A percentile compares a stretch with the other conserved stretches of the same genome.
These are phyloP conservation scores for Thielaviopsis cerberus DNA, from an alignment of 2,329 filamentous ascomycete genomes.

Conservation along the genomic window DNA sequence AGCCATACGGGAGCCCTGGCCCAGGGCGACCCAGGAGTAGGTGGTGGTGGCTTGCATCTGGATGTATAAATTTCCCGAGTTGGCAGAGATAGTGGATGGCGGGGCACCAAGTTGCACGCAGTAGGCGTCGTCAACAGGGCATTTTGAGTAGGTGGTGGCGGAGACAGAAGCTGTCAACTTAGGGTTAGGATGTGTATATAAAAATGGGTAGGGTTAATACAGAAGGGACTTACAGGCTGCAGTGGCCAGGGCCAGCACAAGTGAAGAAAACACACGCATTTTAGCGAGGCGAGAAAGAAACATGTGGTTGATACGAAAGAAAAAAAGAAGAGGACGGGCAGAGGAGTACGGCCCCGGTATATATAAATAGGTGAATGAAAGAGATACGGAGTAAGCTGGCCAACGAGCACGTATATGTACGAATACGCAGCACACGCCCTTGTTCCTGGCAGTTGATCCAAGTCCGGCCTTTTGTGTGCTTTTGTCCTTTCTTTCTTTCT, in stretches of 20 bases:
- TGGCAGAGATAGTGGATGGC: slow-evolving; percentile 25
- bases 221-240: slow-evolving; percentile 4
- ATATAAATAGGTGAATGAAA: not conserved
- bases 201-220: not conserved
- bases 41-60: slow-evolving; percentile 36
- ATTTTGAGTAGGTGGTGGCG: slow-evolving; percentile 17
- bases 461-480: too few species aligned
- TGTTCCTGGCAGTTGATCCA: too few species aligned
- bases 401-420: too few species aligned
- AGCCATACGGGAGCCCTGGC: slow-evolving; percentile 35
- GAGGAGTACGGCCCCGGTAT: not conserved
- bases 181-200: not conserved
- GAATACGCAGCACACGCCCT: too few species aligned
- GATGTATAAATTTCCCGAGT: slow-evolving; percentile 39
- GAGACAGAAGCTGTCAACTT: not conserved
- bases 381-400: not conserved
- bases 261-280: slow-evolving; percentile 1
- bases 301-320: not conserved
- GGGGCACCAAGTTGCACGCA: slow-evolving; percentile 41
- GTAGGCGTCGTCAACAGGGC: slow-evolving; percentile 24
- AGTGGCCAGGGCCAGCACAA: slow-evolving; percentile 1
- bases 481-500: too few species aligned
- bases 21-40: slow-evolving; percentile 39
- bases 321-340: not conserved
- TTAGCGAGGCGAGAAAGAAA: not conserved